Evolutionary conservation across 2,329 filamentous ascomycete genomes (phyloP), one percentile per base, ranked within the genome.

Genomic region (Leptographium flavum): DNA sequence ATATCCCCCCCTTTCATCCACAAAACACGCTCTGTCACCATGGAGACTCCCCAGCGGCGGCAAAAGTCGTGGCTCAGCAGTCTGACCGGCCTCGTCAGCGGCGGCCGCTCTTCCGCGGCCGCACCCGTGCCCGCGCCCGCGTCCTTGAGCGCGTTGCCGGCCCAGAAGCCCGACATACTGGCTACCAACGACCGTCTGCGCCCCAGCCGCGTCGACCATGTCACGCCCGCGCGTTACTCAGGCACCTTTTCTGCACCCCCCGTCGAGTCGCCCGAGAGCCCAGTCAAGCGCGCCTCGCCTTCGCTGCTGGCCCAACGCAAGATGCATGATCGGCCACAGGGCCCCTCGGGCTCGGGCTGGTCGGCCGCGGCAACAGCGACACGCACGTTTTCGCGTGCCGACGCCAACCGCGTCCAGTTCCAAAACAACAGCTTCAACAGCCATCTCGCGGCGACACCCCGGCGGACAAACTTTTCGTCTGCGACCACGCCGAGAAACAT

Each of bases 311-410:
- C 60, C 5, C 54, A 55, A 30, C 57, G 60, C 13, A 62, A 58
- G 49, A 56, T 63, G n/a, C 54, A 61, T 47, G 56, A 55, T 22
- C 56, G 60, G 19, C 55, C 54, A 8, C 58, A 60, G 39, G 58
- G 57, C 14, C 59, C 58, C 6, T 59, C 60, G 9, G n/a, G n/a
- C n/a, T n/a, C n/a, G n/a, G n/a, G n/a, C n/a, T n/a, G n/a, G n/a
- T n/a, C n/a, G n/a, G n/a, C n/a, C n/a, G n/a, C n/a, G n/a, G n/a
- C n/a, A n/a, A n/a, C n/a, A n/a, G n/a, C n/a, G n/a, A n/a, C n/a
- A n/a, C n/a, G n/a, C 31, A 8, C 9, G 22, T 9, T n/a, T 15
- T 30, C 28, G 14, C 21, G 13, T 10, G 17, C 4, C 25, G 17
- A 13, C n/a, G 37, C 4, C 27, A 43, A 15, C 31, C 17, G 17